Base-by-base conservation (phyloP, 495 filamentous ascomycete species). In the Aspergillus campestris region DNA sequence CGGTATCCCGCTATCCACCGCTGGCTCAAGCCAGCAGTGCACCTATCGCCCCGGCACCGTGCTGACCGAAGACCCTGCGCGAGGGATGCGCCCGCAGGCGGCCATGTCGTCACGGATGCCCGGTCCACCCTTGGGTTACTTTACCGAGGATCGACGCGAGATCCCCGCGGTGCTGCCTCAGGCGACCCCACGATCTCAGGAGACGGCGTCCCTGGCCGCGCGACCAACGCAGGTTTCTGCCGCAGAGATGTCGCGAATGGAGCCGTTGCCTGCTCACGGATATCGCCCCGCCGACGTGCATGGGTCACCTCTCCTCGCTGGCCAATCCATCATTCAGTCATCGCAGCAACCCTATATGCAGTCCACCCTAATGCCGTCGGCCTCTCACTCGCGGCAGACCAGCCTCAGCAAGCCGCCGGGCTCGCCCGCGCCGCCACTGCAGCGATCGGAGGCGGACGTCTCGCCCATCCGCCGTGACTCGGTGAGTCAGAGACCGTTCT, bases 111-210 rank as follows among this genome's bases (percentile, higher is more conserved):
- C 49, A 10, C 67, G 64, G 12, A 49, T 62, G 27, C 53, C 52
- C 34, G 70, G 70, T 28, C 70, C 70, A n/a, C 62, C 61, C 7
- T 43, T 67, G 18, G 71, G 71, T 11, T 71, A 64, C 15, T 74
- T 72, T 33, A 57, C 63, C 7, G 71, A 70, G 1, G 67, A 73
- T 12, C 48, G 69, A 11, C 70, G 72, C 3, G 71, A 75, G 29
- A 60, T 62, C 14, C 51, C 66, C 24, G 45, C 50, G 6, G 45
- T 65, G 28, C 43, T 67, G 40, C 42, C 60, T 12, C 60, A 64
- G 38, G 30, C 60, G 5, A 48, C 52, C 12, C 42, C 61, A 10
- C 59, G 59, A 35, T 34, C 51, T 8, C 64, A 60, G 46, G 67
- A 72, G 9, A 37, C 61, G 32, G 51, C 57, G 12, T 50, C 64